Conservation (phyloP, 2,329 filamentous ascomycete genomes). For the Beauveria australis region DNA sequence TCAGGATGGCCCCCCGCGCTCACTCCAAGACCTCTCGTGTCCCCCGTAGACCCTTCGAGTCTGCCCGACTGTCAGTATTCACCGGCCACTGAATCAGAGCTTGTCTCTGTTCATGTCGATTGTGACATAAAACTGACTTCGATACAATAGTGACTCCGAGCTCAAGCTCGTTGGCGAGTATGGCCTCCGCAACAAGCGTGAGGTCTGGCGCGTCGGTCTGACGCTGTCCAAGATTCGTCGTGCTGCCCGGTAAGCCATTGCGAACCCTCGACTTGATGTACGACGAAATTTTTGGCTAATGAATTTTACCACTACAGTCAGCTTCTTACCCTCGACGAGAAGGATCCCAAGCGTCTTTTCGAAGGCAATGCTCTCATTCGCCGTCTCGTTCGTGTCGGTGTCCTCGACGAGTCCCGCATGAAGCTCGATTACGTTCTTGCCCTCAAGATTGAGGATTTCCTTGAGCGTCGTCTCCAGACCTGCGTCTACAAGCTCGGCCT, state of each 20-base stretch:
- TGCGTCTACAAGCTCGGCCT: slow-evolving; percentile 99
- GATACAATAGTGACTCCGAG: slow-evolving; percentile 80
- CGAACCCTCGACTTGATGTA: not conserved
- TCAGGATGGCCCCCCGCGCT: slow-evolving; percentile 43
- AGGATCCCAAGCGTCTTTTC: slow-evolving; percentile 99
- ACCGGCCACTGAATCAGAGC: slow-evolving; percentile 97
- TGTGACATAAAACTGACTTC: slow-evolving; percentile 64
- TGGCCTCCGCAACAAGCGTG: slow-evolving; percentile 99
- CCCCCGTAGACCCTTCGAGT: slow-evolving; percentile 97
- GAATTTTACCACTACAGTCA: slow-evolving; percentile 53
- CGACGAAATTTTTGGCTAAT: not conserved
- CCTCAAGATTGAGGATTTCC: slow-evolving; percentile 98
- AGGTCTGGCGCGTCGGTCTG: slow-evolving; percentile 99
- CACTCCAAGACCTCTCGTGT: slow-evolving; percentile 99
- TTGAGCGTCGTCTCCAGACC: slow-evolving; percentile 99
- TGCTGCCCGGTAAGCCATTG: slow-evolving; percentile 79
- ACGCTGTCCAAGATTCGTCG: slow-evolving; percentile 99
- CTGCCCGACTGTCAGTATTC: slow-evolving; percentile 97
- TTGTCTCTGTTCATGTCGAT: slow-evolving; percentile 95
- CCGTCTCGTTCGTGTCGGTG: slow-evolving; percentile 98
- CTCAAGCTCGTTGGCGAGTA: slow-evolving; percentile 99
- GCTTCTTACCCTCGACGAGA: slow-evolving; percentile 99
- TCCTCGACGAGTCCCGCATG: slow-evolving; percentile 99
- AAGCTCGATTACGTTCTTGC: slow-evolving; percentile 99
- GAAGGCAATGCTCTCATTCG: slow-evolving; percentile 99